These are phyloP conservation scores for Quaeritorhiza haematococci DNA, from an alignment of 371 early-diverging fungal genomes.

Conservation along the genomic window DNA sequence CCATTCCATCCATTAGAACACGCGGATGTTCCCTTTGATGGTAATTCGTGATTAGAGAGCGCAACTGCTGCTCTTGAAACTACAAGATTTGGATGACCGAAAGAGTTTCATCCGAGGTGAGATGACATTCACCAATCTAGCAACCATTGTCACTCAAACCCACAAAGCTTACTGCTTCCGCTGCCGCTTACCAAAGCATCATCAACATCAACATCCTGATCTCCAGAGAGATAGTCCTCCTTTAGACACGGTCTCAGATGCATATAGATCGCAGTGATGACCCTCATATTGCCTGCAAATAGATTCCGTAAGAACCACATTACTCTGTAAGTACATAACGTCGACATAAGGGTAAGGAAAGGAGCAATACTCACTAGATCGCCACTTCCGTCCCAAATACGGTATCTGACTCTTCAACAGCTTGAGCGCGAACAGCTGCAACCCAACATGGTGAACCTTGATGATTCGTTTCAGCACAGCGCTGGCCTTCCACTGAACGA, in stretches of 20 bases:
- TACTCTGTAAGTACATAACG: too few species aligned
- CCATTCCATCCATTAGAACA: too few species aligned
- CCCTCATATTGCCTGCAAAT: constrained; percentile 64
- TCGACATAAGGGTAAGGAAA: too few species aligned
- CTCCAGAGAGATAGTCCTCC: constrained; percentile 73
- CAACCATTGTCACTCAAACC: too few species aligned
- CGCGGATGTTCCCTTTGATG: constrained; percentile 59
- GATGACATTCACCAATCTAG: too few species aligned
- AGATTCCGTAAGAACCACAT: neutral
- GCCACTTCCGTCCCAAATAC: constrained; percentile 77
- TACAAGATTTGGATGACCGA: neutral
- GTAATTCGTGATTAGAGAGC: constrained; percentile 57
- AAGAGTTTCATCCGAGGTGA: neutral
- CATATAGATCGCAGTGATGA: constrained; percentile 72
- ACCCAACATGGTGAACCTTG: constrained; percentile 60
- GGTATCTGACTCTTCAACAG: constrained; percentile 74
- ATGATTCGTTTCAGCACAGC: constrained; percentile 73
- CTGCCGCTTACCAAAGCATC: constrained; percentile 66
- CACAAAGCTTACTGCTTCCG: too few species aligned
- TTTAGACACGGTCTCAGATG: constrained; percentile 58
- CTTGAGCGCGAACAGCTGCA: constrained; percentile 72
- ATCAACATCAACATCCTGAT: constrained; percentile 63
- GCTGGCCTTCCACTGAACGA: constrained; percentile 81
- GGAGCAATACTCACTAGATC: constrained; percentile 46
- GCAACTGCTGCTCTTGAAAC: constrained; percentile 58